phyloP scores from a whole-genome alignment of 805 yeast genomes.

The Nakazawaea ambrosiae region DNA sequence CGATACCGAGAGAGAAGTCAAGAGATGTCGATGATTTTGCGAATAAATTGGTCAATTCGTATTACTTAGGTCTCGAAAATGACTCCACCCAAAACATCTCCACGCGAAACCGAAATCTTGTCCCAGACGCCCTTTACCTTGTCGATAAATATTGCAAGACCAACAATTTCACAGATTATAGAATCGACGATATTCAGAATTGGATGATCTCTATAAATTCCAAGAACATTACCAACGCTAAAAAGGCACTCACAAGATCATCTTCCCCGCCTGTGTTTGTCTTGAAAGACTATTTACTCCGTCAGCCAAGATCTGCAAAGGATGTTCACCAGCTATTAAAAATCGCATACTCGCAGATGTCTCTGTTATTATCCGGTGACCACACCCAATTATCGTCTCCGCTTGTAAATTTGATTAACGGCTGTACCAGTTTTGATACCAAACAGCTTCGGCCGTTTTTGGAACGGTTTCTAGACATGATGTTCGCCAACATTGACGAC shows the following conservation, averaged over 20 bases:
- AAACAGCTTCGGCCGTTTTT: not conserved
- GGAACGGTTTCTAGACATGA: not conserved
- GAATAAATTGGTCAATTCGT: not conserved
- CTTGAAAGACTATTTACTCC: not conserved
- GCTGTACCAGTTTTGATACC: slow-evolving; percentile 5
- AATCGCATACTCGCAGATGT: not conserved
- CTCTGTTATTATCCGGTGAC: not conserved
- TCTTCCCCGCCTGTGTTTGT: slow-evolving; percentile 5
- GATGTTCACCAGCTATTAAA: slow-evolving; percentile 1
- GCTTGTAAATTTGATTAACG: slow-evolving; percentile 4
- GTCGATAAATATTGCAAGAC: not conserved
- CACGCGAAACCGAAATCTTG: not conserved
- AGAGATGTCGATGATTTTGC: not conserved
- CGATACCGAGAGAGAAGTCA: not conserved
- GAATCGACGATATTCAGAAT: not conserved
- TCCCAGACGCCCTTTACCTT: not conserved
- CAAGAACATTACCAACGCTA: not conserved
- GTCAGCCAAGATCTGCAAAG: slow-evolving; percentile 4
- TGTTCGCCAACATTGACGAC: not conserved
- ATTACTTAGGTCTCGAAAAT: not conserved
- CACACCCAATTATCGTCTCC: not conserved
- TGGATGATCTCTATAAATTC: not conserved
- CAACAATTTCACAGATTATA: not conserved
- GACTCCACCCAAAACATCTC: not conserved
- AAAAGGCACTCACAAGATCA: not conserved